phyloP scores from a whole-genome alignment of 306 rosid genomes.

The Nissolia schottii region DNA sequence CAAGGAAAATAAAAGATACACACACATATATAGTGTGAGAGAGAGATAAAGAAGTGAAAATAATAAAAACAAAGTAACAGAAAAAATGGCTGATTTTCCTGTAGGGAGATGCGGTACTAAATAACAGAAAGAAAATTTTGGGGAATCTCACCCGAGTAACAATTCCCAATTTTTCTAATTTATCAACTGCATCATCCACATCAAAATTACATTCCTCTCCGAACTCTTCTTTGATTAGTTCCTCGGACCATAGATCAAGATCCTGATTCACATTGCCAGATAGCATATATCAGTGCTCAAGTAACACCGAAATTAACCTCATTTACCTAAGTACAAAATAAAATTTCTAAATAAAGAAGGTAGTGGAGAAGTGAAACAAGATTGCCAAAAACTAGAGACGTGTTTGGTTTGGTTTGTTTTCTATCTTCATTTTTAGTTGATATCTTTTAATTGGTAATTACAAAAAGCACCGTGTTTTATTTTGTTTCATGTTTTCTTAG shows the following conservation, averaged over 20 bases:
- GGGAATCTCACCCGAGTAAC: slow-evolving; percentile 68
- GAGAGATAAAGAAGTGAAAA: neutral
- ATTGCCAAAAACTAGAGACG: neutral
- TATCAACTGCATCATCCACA: slow-evolving; percentile 86
- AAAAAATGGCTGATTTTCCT: neutral
- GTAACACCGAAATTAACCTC: neutral
- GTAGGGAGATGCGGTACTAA: neutral
- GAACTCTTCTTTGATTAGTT: slow-evolving; percentile 82
- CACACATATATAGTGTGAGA: no score
- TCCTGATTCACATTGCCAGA: slow-evolving; percentile 53
- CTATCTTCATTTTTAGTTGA: neutral
- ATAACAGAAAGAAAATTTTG: neutral
- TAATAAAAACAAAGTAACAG: neutral
- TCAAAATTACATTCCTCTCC: slow-evolving; percentile 71
- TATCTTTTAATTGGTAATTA: neutral
- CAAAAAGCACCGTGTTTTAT: neutral
- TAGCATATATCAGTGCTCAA: slow-evolving; percentile 6
- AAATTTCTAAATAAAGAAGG: neutral
- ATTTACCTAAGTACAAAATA: neutral
- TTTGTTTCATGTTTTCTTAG: neutral
- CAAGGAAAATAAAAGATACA: neutral
- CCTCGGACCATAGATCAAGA: slow-evolving; percentile 85
- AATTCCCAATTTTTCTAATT: slow-evolving; percentile 84
- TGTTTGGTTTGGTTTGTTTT: neutral
- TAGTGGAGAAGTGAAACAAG: neutral